These are phyloP conservation scores for Cladosporium sp. DNA, from an alignment of 2,329 filamentous ascomycete species.

Conservation along the genomic window DNA sequence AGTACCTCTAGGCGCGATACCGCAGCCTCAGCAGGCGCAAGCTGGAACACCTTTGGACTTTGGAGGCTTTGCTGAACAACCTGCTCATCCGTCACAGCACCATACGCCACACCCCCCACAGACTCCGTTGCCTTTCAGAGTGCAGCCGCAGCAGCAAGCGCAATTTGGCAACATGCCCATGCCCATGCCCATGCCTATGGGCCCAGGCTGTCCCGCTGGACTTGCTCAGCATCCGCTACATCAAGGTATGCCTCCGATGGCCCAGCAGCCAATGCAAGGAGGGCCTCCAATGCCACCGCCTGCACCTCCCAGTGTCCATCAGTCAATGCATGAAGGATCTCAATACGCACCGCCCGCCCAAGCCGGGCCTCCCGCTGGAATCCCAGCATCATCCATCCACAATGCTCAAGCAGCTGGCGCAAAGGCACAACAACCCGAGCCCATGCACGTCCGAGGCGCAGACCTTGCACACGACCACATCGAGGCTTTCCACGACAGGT, in stretches of 20 bases:
- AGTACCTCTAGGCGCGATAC: background rate
- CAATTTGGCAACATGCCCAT: background rate
- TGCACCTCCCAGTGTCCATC: background rate
- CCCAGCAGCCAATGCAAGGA: background rate
- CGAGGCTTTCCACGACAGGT: background rate
- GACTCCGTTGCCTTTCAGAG: background rate
- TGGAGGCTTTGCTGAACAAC: background rate
- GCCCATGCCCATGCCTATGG: background rate
- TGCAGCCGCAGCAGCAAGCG: background rate
- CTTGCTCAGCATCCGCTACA: background rate
- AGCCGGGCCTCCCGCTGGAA: background rate
- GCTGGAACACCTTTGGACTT: no score
- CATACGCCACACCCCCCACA: background rate
- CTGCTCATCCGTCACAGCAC: background rate
- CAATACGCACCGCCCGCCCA: background rate
- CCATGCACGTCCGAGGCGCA: background rate
- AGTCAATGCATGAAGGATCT: background rate
- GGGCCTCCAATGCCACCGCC: background rate
- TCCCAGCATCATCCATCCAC: background rate
- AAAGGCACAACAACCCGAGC: background rate
- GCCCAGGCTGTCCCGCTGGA: background rate
- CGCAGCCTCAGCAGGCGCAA: background rate
- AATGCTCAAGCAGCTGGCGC: background rate
- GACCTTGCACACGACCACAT: background rate
- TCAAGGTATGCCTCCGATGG: background rate